Evolutionary conservation across 179 eudicot genomes (phyloP).

Genomic region (Kewa caespitosa): DNA sequence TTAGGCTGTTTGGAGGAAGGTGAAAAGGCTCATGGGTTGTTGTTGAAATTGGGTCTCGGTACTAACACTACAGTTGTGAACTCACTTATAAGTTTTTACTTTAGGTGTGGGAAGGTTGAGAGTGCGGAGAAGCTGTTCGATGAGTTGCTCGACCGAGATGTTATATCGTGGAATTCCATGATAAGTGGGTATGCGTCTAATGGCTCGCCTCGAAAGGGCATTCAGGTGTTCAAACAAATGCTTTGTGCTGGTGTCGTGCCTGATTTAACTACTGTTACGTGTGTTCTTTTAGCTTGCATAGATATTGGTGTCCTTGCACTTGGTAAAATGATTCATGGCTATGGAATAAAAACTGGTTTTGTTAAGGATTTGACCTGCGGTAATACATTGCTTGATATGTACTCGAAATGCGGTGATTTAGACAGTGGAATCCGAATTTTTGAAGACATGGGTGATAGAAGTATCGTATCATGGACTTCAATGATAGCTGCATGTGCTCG

Average conservation of each 20-base stretch:
- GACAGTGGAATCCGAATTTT: conserved; percentile 39
- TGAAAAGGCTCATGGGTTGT: conserved; percentile 43
- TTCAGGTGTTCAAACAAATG: conserved; percentile 54
- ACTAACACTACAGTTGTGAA: conserved; percentile 49
- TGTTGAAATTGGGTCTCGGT: conserved; percentile 46
- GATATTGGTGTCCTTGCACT: conserved; percentile 37
- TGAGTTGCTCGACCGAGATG: conserved; percentile 36
- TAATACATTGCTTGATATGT: conserved; percentile 72
- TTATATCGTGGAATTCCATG: conserved; percentile 63
- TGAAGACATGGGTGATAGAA: conserved; percentile 39
- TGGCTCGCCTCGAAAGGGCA: conserved; percentile 52
- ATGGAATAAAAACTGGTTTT: conserved; percentile 50
- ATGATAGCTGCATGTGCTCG: conserved; percentile 54
- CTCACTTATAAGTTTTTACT: conserved; percentile 57
- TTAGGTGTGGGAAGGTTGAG: conserved; percentile 46
- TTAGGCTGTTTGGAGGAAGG: conserved; percentile 39
- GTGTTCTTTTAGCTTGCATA: conserved; percentile 56
- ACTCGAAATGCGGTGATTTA: conserved; percentile 58
- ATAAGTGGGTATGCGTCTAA: conserved; percentile 57
- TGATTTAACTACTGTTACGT: conserved; percentile 56
- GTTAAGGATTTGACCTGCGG: conserved; percentile 42
- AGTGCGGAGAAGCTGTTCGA: conserved; percentile 41
- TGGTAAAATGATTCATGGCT: conserved; percentile 60
- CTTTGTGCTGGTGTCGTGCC: conserved; percentile 35
- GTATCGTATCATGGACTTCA: conserved; percentile 72